Base-by-base conservation (phyloP, 164 flowering plant genomes). In the Annona cherimola region DNA sequence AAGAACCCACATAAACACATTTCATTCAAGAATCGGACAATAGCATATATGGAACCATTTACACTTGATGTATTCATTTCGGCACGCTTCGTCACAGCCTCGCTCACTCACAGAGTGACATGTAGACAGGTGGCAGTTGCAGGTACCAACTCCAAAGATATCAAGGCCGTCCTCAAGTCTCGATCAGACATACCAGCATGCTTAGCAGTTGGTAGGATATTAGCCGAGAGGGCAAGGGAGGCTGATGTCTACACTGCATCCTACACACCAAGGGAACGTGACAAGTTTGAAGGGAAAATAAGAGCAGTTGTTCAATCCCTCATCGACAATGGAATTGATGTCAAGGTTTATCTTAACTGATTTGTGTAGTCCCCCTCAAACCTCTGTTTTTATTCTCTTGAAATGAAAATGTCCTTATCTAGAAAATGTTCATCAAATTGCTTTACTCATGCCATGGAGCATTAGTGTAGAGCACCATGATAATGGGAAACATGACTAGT, bases 281-380 rank as follows among this genome's bases (percentile, higher is more conserved):
- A 94, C 79, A 90, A 92, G 81, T 94, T 94, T 80, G 98, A 94
- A 81, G 97, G 98, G 46, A 94, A 94, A 77, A 92, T 94, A 55
- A 84, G 98, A 77, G 97, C 98, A 2, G 97, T 94, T 3, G 97
- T 92, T 70, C 98, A 94, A 77, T 92, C 97, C 61, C 88, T 94
- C 70, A 86, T 94, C 54, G 98, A 94, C 73, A 87, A 76, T 80
- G 98, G 97, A 42, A 94, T 92, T 42, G 98, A 92, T 83, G 68
- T 94, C 20, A 92, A 94, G 76, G 77, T 92, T 68, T 91, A 86
- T 81, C 93, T 90, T 60, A 90, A 92, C 72, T 92, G 83, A 90
- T 55, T 35, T 20, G 65, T 42, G 68, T 50, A 4, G 8, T 50
- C 2, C 57, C 57, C 14, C 14, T 50, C 8, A 12, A 5, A 9